Base-by-base conservation (phyloP, 2,329 filamentous ascomycete genomes). In the Bretziella fagacearum region DNA sequence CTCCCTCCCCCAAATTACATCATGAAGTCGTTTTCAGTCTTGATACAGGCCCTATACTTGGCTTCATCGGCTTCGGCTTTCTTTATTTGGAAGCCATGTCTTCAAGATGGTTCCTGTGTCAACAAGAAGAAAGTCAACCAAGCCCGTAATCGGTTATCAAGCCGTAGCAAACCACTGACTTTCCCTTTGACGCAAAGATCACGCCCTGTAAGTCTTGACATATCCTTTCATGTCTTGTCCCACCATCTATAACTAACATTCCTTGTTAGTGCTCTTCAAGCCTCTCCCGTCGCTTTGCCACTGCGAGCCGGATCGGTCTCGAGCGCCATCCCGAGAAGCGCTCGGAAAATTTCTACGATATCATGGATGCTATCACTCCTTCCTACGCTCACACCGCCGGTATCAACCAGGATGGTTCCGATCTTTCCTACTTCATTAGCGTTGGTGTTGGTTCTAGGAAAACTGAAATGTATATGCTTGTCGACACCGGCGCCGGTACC, bases 401-500 rank as follows among this genome's bases (percentile, higher is more conserved):
- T 7, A 64, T 81, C 46, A 60, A 72, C 55, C 77, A 81, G 56
- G 76, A 80, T 56, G 77, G 76, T 13, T 72, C 70, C 13, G 77
- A 81, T 56, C 77, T 70, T 53, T 77, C 75, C 1, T 81, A 81
- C 59, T 80, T 81, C 54, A 60, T 75, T 36, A 60, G 74, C 56
- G 71, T 71, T 13, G 55, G 63, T 27, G 56, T 81, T 13, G 77
- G 77, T 11, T 74, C 75, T 3, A 60, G 64, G 11, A 60, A 61
- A 35, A 73, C 70, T 53, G 58, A 66, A 1, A 54, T 80, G 53
- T 73, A 72, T 54, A 72, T 81, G 70, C 66, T 81, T 22, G 62
- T 81, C 49, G 77, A 81, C 57, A 79, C 77, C 6, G 77, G 77
- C 22, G 75, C 77, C 32, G 73, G 73, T 18, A 84, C 83, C 49